Base-by-base conservation (phyloP, 306 rosid species). In the Dryas octopetala region DNA sequence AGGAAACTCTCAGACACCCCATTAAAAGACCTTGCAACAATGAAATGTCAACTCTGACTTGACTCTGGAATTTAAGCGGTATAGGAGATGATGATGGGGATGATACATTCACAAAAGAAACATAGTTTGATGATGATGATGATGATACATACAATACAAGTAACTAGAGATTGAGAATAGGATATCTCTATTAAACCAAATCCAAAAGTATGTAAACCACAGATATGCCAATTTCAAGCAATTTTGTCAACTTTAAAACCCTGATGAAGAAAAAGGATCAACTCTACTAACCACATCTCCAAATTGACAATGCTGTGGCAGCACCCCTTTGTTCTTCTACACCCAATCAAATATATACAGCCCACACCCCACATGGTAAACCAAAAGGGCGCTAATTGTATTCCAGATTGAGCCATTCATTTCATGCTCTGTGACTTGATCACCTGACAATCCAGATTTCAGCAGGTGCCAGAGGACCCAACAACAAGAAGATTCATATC, bases 261-360 rank as follows among this genome's bases (percentile, higher is more conserved):
- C 76, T 68, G 80, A 77, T 80, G 78, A 61, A 54, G 68, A 83
- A 51, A 47, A 51, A 47, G 77, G 74, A 66, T 78, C 82, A 80
- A 58, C 76, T 77, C 75, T 60, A 74, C 79, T 78, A 81, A 68
- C 83, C 74, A 68, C 79, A 73, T 78, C 82, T 54, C 66, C 80
- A 66, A 70, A 54, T 74, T 62, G 73, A 76, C 73, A 66, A 41
- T 55, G 76, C 71, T 43, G 67, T 72, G 51, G 85, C 74, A 62
- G 58, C 78, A 81, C 79, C 84, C 84, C 67, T 74, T 80, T 66
- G 78, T 73, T 61, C 69, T 49, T 67, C 80, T 85, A 79, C 85
- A 72, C 71, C 86, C 90, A 87, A 88, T 88, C 80, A 63, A 67
- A 78, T 91, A 89, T 89, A 79, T 87, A 87, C 89, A 91, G 70